Conservation (phyloP, 768 basidiomycete genomes). For the Plicaturopsis crispa region DNA sequence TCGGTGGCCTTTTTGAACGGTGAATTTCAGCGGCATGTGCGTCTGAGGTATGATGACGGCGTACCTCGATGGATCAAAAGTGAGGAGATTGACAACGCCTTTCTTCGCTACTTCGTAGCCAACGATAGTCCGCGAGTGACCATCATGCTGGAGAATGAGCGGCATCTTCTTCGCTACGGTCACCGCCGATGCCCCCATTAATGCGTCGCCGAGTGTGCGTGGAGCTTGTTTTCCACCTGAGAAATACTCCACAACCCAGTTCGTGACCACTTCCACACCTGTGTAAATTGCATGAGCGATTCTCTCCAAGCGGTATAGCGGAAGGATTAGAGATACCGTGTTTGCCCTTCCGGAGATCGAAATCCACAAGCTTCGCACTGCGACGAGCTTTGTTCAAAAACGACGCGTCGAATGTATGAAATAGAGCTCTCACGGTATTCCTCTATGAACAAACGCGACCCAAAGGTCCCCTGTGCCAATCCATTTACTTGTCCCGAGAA, state of each 20-base stretch:
- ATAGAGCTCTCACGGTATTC: slow-evolving; percentile 65
- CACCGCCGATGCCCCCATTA: slow-evolving; percentile 46
- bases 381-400: neutral
- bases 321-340: slow-evolving; percentile 27
- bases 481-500: slow-evolving; percentile 60
- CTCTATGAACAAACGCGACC: slow-evolving; percentile 69
- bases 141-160: slow-evolving; percentile 72
- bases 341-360: slow-evolving; percentile 38
- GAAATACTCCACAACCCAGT: slow-evolving; percentile 80
- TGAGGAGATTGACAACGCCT: slow-evolving; percentile 55
- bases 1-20: too few species aligned
- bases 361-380: slow-evolving; percentile 62
- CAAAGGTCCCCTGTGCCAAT: slow-evolving; percentile 82
- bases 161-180: slow-evolving; percentile 63
- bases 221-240: slow-evolving; percentile 18
- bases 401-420: too few species aligned
- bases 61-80: slow-evolving; percentile 74
- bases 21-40: too few species aligned
- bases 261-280: slow-evolving; percentile 43
- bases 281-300: slow-evolving; percentile 4
- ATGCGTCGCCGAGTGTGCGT: slow-evolving; percentile 40
- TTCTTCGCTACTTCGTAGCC: slow-evolving; percentile 68
- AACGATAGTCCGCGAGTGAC: slow-evolving; percentile 83
- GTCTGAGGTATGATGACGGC: slow-evolving; percentile 13
- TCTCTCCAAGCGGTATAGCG: neutral